Evolutionary conservation across 345 rosid genomes (phyloP).

Genomic region (Gossypium longicalyx): DNA sequence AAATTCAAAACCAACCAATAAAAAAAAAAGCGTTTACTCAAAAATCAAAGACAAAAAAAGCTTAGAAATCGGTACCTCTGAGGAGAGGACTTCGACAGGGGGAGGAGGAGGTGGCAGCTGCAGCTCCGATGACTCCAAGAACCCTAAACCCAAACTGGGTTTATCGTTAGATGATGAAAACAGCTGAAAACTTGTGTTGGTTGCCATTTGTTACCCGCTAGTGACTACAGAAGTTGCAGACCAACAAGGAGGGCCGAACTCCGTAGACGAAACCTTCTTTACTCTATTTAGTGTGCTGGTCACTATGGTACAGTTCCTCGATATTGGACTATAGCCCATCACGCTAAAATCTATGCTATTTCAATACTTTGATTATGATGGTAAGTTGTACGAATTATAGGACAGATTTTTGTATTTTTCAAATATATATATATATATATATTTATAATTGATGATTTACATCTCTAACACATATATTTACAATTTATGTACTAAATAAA

Average conservation of each 20-base stretch:
- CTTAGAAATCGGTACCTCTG: conserved; percentile 39
- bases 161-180: conserved; percentile 32
- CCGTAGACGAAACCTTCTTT: neutral
- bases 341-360: neutral
- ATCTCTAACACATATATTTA: no score
- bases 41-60: neutral
- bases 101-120: conserved; percentile 67
- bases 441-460: no score
- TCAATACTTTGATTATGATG: no score
- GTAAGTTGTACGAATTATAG: no score
- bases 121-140: conserved; percentile 48
- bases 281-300: neutral
- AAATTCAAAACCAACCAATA: conserved; percentile 9
- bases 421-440: no score
- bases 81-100: conserved; percentile 58
- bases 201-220: conserved; percentile 23
- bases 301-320: neutral
- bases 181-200: conserved; percentile 29
- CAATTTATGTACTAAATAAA: no score
- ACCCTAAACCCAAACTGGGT: conserved; percentile 35
- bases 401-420: no score
- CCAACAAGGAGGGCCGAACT: neutral
- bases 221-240: neutral
- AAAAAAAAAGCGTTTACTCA: neutral
- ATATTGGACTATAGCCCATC: neutral